Percentiles rank a stretch among this genome's conserved stretches.
phyloP scores from a whole-genome alignment of 2,329 filamentous ascomycete genomes.

The Capronia coronata region DNA sequence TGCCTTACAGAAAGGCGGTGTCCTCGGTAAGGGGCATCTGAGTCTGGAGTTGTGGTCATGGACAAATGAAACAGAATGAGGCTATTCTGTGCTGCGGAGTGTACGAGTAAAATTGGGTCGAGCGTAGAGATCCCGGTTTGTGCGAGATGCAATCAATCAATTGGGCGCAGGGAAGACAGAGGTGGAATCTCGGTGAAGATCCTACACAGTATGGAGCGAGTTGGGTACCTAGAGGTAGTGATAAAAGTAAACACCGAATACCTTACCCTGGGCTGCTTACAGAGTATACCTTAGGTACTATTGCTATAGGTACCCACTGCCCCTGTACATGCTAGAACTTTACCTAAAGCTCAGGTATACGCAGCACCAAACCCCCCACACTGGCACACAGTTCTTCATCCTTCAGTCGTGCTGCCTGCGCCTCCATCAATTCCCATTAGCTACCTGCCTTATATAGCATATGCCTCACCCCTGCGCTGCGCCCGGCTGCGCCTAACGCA shows the following conservation, averaged over 20 bases:
- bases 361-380: no score
- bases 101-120: not conserved
- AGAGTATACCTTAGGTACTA: no score
- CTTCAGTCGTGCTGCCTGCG: not conserved
- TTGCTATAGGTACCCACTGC: no score
- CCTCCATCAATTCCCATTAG: not conserved
- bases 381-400: no score
- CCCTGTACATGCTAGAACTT: no score
- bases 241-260: no score
- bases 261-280: no score
- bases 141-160: not conserved
- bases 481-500: not conserved
- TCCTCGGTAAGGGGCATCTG: conserved; percentile 1
- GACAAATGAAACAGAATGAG: not conserved
- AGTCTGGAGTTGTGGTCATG: not conserved
- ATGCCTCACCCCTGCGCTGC: not conserved
- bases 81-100: conserved; percentile 3
- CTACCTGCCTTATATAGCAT: no score
- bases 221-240: no score
- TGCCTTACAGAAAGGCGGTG: conserved; percentile 17
- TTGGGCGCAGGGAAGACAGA: not conserved
- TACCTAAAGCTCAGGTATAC: no score
- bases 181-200: no score
- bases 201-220: no score
- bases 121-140: not conserved